These are phyloP conservation scores for Borovskyia barvae DNA, from an alignment of 208 protist genomes.

Conservation along the genomic window DNA sequence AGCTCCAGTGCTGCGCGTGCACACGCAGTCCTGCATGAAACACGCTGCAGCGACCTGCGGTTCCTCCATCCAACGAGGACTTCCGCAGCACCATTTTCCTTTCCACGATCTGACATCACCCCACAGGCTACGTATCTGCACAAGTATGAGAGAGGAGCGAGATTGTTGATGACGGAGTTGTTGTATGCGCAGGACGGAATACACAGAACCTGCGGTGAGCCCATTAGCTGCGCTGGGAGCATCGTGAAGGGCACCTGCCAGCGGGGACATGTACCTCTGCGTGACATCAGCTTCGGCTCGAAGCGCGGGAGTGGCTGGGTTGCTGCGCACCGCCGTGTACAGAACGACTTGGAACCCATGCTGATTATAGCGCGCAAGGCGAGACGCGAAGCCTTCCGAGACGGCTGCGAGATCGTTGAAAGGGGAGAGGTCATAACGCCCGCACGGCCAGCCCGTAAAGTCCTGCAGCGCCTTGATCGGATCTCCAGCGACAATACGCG, in stretches of 20 bases:
- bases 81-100: slow-evolving; percentile 23
- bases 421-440: slow-evolving; percentile 30
- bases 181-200: slow-evolving; percentile 15
- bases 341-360: slow-evolving; percentile 24
- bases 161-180: slow-evolving; percentile 12
- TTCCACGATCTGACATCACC: slow-evolving; percentile 19
- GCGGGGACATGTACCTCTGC: not conserved
- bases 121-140: slow-evolving; percentile 25
- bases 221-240: not conserved
- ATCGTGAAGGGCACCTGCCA: not conserved
- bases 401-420: slow-evolving; percentile 19
- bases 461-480: slow-evolving; percentile 55
- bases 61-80: slow-evolving; percentile 12
- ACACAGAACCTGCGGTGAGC: slow-evolving; percentile 15
- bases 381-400: slow-evolving; percentile 20
- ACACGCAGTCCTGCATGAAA: slow-evolving; percentile 10
- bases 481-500: slow-evolving; percentile 55
- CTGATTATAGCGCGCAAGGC: slow-evolving; percentile 15
- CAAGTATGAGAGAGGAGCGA: slow-evolving; percentile 13
- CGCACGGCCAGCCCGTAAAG: slow-evolving; percentile 48
- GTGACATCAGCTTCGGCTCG: not conserved
- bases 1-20: too few species aligned
- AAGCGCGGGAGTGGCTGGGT: not conserved
- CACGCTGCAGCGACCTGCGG: slow-evolving; percentile 16
- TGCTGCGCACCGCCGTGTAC: slow-evolving; percentile 16